These are phyloP conservation scores for Hypoxylon crocopeplum DNA, from an alignment of 495 filamentous ascomycete species.

Conservation along the genomic window DNA sequence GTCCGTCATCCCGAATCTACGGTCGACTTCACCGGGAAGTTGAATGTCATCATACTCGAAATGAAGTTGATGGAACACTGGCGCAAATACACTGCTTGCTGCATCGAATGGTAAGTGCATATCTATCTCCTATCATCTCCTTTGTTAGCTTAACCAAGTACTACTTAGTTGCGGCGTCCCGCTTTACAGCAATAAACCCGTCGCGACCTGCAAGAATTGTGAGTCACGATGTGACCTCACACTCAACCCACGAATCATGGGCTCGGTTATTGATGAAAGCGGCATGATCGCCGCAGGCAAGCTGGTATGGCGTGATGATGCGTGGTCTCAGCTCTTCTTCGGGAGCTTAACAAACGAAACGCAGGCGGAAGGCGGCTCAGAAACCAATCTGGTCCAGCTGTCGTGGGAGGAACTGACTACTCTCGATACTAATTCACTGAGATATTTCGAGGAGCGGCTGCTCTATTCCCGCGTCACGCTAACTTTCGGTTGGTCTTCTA, in stretches of 20 bases:
- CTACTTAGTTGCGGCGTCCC: slow-evolving; percentile 61
- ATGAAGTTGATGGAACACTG: slow-evolving; percentile 56
- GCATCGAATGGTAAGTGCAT: slow-evolving; percentile 60
- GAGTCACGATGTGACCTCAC: slow-evolving; percentile 47
- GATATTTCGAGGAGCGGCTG: slow-evolving; percentile 56
- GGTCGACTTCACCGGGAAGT: slow-evolving; percentile 62
- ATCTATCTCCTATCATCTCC: neutral
- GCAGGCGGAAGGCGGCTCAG: neutral
- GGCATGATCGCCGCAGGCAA: slow-evolving; percentile 55
- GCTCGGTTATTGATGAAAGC: slow-evolving; percentile 63
- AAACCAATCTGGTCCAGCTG: slow-evolving; percentile 17
- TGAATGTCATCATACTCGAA: slow-evolving; percentile 63
- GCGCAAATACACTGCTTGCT: slow-evolving; percentile 58
- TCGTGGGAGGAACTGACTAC: slow-evolving; percentile 46
- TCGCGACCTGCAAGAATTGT: slow-evolving; percentile 61
- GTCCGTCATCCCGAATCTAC: slow-evolving; percentile 43
- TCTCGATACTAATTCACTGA: slow-evolving; percentile 45
- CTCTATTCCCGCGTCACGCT: slow-evolving; percentile 59
- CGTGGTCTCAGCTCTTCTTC: slow-evolving; percentile 62
- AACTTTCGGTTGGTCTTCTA: slow-evolving; percentile 59
- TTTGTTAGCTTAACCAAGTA: slow-evolving; percentile 3
- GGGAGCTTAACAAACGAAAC: slow-evolving; percentile 30
- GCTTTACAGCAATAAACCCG: slow-evolving; percentile 58
- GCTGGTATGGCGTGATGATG: slow-evolving; percentile 57
- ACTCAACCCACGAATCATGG: slow-evolving; percentile 63